Evolutionary conservation across 208 protist genomes (phyloP).

Genomic region (Trypanosoma mega): DNA sequence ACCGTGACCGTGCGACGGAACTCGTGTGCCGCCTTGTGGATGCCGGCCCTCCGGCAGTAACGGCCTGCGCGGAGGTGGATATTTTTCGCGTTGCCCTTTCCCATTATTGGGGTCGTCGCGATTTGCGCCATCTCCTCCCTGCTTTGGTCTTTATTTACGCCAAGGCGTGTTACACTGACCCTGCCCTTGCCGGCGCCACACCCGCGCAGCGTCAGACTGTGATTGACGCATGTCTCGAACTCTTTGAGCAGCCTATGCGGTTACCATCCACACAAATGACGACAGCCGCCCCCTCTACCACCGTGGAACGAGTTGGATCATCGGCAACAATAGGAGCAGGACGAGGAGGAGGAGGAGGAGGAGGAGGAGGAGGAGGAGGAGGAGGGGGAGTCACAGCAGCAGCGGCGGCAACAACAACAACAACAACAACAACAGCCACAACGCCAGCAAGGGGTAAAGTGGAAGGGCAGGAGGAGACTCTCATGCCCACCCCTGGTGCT

Average conservation of each 20-base stretch:
- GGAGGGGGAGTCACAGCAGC: no score
- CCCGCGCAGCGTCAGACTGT: conserved; percentile 47
- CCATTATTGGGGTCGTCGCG: conserved; percentile 71
- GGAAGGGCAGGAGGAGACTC: no score
- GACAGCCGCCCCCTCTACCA: background rate
- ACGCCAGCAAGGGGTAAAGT: no score
- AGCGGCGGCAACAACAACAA: no score
- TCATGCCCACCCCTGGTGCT: conserved; percentile 40
- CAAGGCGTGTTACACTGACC: conserved; percentile 84
- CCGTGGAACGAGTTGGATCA: no score
- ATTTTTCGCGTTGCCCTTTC: conserved; percentile 73
- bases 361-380: no score
- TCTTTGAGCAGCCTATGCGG: conserved; percentile 57
- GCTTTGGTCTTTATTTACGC: conserved; percentile 82
- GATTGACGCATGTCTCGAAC: conserved; percentile 49
- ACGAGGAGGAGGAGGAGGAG: no score
- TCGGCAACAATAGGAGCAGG: no score
- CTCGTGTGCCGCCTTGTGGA: conserved; percentile 82
- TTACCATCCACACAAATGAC: conserved; percentile 19
- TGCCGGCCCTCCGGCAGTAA: conserved; percentile 60
- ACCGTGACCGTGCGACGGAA: conserved; percentile 76
- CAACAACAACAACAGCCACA: no score
- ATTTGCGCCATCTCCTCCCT: conserved; percentile 76
- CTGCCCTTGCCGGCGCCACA: conserved; percentile 49
- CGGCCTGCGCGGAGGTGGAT: conserved; percentile 79